Percentiles rank a stretch among this genome's conserved stretches.
Evolutionary conservation across 2,329 filamentous ascomycete species (phyloP).

Genomic region (Zymoseptoria tritici): DNA sequence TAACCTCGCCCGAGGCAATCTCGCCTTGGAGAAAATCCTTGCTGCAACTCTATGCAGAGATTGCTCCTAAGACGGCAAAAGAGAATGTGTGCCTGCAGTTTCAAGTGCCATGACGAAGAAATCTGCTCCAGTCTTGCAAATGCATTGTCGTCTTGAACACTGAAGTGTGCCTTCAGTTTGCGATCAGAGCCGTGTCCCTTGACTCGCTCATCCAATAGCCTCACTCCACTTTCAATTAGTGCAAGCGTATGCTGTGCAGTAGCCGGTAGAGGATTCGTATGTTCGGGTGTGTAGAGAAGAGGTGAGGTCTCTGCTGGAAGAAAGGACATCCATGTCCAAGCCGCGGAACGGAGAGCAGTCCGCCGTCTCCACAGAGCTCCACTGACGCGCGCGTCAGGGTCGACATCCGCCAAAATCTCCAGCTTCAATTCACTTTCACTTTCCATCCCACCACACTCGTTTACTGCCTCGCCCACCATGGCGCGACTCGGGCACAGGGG

Average conservation of each 20-base stretch:
- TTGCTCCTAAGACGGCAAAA: too few species aligned
- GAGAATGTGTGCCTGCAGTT: too few species aligned
- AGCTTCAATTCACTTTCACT: not conserved
- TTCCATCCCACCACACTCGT: not conserved
- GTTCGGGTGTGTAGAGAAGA: not conserved
- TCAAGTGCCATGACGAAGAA: too few species aligned
- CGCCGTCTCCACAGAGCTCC: too few species aligned
- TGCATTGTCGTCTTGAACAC: not conserved
- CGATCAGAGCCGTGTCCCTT: not conserved
- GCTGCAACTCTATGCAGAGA: too few species aligned
- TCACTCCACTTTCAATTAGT: not conserved
- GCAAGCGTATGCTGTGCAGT: not conserved
- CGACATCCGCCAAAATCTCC: not conserved
- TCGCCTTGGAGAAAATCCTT: too few species aligned
- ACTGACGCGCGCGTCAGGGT: not conserved
- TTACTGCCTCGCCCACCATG: conserved; percentile 28
- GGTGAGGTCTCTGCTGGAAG: not conserved
- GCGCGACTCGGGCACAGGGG: conserved; percentile 60
- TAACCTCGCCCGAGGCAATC: too few species aligned
- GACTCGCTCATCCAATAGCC: not conserved
- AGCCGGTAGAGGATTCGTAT: not conserved
- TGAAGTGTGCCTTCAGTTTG: not conserved
- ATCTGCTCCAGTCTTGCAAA: not conserved
- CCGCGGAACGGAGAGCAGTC: not conserved
- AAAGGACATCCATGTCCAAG: not conserved